Percentiles rank a stretch among this genome's conserved stretches.
Evolutionary conservation across 2,329 filamentous ascomycete genomes (phyloP).

Genomic region (Sporothrix brasiliensis): DNA sequence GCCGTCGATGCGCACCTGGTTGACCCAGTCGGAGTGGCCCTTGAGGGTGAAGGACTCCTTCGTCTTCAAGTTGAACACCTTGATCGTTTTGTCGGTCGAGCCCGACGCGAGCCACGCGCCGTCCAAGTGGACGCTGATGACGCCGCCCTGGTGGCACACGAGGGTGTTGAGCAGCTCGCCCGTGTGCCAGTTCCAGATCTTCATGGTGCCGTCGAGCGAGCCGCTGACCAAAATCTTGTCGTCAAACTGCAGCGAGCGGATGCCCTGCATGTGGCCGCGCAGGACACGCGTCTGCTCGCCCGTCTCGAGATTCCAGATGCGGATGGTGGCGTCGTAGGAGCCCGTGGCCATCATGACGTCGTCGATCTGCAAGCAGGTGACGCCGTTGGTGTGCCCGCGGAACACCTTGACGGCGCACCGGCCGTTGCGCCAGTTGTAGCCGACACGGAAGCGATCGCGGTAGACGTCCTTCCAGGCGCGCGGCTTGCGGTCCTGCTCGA

Average conservation of each 20-base stretch:
- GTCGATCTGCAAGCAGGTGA: slow-evolving; percentile 70
- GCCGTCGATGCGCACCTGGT: slow-evolving; percentile 83
- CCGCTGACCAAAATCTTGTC: slow-evolving; percentile 89
- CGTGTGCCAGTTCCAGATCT: slow-evolving; percentile 96
- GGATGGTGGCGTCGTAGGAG: slow-evolving; percentile 92
- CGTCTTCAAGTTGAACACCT: slow-evolving; percentile 88
- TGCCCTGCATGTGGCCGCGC: slow-evolving; percentile 76
- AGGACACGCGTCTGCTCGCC: slow-evolving; percentile 85
- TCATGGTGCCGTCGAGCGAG: slow-evolving; percentile 82
- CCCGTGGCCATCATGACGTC: slow-evolving; percentile 87
- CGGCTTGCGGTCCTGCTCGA: slow-evolving; percentile 50
- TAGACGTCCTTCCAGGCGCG: slow-evolving; percentile 97
- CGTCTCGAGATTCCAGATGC: slow-evolving; percentile 93
- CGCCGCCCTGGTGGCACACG: slow-evolving; percentile 75
- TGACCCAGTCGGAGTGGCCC: slow-evolving; percentile 93
- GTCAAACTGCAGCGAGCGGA: slow-evolving; percentile 90
- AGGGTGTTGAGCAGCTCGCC: slow-evolving; percentile 84
- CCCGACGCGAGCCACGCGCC: slow-evolving; percentile 82
- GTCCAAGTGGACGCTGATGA: slow-evolving; percentile 87
- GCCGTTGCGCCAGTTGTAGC: slow-evolving; percentile 96
- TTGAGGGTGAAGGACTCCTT: slow-evolving; percentile 78
- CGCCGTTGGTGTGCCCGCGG: slow-evolving; percentile 82
- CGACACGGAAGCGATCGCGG: slow-evolving; percentile 88
- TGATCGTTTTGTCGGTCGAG: slow-evolving; percentile 85
- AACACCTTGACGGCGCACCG: slow-evolving; percentile 83